A percentile compares a stretch with the other conserved stretches of the same genome.
Conservation (phyloP, 2,329 filamentous ascomycete species). For the Colletotrichum simmondsii region DNA sequence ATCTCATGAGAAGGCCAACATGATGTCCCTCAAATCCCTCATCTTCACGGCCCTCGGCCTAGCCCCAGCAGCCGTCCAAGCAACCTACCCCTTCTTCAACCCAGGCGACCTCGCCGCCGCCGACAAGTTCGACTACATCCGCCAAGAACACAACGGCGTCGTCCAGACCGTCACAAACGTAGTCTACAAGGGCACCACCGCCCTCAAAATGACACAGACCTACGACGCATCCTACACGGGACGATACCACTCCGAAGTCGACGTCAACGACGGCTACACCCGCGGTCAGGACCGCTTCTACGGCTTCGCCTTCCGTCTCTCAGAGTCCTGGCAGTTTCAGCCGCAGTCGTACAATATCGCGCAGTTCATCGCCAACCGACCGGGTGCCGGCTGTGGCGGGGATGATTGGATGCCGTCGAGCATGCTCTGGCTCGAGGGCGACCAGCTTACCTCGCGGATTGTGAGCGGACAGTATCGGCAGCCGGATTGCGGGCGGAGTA, state of each 20-base stretch:
- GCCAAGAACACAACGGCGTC: constrained; percentile 53
- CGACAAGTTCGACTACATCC: constrained; percentile 51
- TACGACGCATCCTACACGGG: constrained; percentile 53
- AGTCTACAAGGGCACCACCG: constrained; percentile 47
- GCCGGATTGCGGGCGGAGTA: constrained; percentile 39
- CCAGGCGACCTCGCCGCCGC: constrained; percentile 46
- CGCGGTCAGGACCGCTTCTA: constrained; percentile 58
- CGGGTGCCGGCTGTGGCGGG: constrained; percentile 53
- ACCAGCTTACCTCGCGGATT: constrained; percentile 54
- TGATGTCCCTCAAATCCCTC: background rate
- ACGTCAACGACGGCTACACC: constrained; percentile 55
- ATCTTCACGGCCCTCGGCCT: constrained; percentile 36
- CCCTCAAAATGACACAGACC: constrained; percentile 58
- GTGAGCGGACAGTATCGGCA: constrained; percentile 41
- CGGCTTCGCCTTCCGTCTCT: constrained; percentile 62
- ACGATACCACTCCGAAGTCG: constrained; percentile 61
- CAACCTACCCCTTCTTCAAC: constrained; percentile 53
- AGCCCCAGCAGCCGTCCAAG: constrained; percentile 39
- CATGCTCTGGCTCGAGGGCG: constrained; percentile 58
- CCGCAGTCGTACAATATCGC: constrained; percentile 57
- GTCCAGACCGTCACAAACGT: constrained; percentile 54
- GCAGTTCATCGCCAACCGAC: constrained; percentile 63
- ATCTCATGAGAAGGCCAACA: too few species aligned
- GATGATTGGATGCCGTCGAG: constrained; percentile 60
- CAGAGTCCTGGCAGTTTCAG: constrained; percentile 57